Percentiles rank a stretch among this genome's conserved stretches.
These are phyloP conservation scores for Tetramitus jugosus DNA, from an alignment of 208 protist species.

Conservation along the genomic window DNA sequence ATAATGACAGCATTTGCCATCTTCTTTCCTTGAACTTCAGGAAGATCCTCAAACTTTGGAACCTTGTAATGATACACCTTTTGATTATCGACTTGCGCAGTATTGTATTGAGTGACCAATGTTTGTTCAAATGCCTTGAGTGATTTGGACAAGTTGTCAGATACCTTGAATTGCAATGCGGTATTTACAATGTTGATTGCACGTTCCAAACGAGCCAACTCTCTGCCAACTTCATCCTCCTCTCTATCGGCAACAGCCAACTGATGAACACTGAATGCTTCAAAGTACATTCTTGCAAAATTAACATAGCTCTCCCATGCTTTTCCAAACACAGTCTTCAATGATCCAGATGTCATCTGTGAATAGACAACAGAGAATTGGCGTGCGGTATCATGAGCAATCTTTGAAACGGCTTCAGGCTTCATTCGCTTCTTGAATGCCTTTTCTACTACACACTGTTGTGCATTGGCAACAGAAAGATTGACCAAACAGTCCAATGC, in stretches of 20 bases:
- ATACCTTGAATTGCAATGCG: neutral
- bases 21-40: neutral
- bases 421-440: neutral
- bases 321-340: neutral
- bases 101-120: neutral
- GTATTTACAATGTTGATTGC: neutral
- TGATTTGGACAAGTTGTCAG: neutral
- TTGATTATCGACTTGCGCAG: slow-evolving; percentile 5
- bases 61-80: slow-evolving; percentile 17
- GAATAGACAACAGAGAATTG: neutral
- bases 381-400: neutral
- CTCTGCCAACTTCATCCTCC: neutral
- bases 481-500: neutral
- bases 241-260: neutral
- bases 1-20: neutral
- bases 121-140: neutral
- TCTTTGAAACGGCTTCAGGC: neutral
- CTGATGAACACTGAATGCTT: neutral
- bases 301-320: neutral
- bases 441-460: slow-evolving; percentile 13
- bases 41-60: neutral
- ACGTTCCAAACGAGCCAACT: neutral
- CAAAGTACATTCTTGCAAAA: neutral
- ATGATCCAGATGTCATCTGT: neutral
- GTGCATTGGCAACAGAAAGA: neutral